phyloP scores from a whole-genome alignment of 164 flowering plant genomes.

The Annona cherimola region DNA sequence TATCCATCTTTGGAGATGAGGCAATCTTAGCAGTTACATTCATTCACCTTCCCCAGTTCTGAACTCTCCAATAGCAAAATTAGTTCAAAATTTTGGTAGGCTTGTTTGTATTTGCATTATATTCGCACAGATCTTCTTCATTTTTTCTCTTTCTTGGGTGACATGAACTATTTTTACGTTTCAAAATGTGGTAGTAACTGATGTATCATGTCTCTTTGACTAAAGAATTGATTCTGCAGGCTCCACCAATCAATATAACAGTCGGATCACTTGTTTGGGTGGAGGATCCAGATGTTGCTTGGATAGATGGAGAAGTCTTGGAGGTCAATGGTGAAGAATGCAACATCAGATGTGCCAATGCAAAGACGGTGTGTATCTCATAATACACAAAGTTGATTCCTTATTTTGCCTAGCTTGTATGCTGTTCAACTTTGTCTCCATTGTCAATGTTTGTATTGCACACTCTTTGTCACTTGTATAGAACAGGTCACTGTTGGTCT shows the following conservation, averaged over 20 bases:
- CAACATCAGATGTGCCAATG: conserved; percentile 48
- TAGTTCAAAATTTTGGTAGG: neutral
- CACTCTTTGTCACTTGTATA: neutral
- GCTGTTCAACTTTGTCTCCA: neutral
- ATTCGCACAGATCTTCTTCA: neutral
- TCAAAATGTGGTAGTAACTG: neutral
- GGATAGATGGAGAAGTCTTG: conserved; percentile 82
- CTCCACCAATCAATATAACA: conserved; percentile 31
- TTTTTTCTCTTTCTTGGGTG: neutral
- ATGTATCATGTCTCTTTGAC: neutral
- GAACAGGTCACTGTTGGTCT: neutral
- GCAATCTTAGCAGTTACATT: neutral
- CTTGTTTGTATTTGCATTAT: neutral
- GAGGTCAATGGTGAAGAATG: conserved; percentile 56
- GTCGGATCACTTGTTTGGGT: conserved; percentile 85
- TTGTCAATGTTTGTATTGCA: neutral
- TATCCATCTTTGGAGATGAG: neutral
- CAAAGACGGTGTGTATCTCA: conserved; percentile 36
- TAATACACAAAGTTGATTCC: neutral
- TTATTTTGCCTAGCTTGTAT: neutral
- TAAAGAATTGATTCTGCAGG: conserved; percentile 26
- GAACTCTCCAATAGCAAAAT: neutral
- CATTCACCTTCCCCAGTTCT: neutral
- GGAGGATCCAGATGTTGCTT: conserved; percentile 73
- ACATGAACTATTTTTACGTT: neutral